Percentiles rank a stretch among this genome's conserved stretches.
phyloP scores from a whole-genome alignment of 257 asterid genomes.

The Solanum dulcamara region DNA sequence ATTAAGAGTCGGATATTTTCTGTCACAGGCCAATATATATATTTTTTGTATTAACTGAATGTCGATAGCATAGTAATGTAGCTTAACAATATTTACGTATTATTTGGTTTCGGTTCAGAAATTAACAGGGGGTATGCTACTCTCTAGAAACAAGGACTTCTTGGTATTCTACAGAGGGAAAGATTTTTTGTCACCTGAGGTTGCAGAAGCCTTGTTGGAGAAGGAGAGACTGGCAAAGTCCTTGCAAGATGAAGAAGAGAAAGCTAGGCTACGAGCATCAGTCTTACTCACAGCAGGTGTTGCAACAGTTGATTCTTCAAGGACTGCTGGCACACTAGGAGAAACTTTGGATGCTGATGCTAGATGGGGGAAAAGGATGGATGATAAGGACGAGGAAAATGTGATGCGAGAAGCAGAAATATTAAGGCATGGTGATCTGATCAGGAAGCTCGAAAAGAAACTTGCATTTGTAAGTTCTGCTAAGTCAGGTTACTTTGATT shows the following conservation, averaged over 20 bases:
- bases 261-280: slow-evolving; percentile 61
- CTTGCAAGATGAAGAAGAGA: slow-evolving; percentile 91
- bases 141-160: slow-evolving; percentile 91
- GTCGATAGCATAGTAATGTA: background rate
- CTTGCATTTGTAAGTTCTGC: slow-evolving; percentile 57
- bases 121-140: slow-evolving; percentile 77
- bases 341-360: slow-evolving; percentile 80
- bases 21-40: background rate
- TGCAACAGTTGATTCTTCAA: slow-evolving; percentile 24
- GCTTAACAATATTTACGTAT: background rate
- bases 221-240: slow-evolving; percentile 72
- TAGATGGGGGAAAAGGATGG: slow-evolving; percentile 75
- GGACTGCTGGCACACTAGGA: slow-evolving; percentile 71
- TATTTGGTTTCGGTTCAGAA: slow-evolving; percentile 38
- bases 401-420: slow-evolving; percentile 77
- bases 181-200: slow-evolving; percentile 77
- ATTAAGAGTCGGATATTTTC: background rate
- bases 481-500: background rate
- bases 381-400: slow-evolving; percentile 41
- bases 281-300: slow-evolving; percentile 22
- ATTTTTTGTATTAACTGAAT: background rate
- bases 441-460: slow-evolving; percentile 75
- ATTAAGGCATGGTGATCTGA: slow-evolving; percentile 61
- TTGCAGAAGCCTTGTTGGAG: slow-evolving; percentile 79
- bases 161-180: slow-evolving; percentile 88